Evolutionary conservation across 1,284 basidiomycete species (phyloP), one percentile per base, ranked within the genome.

Genomic region (Apiotrichum veenhuisii): DNA sequence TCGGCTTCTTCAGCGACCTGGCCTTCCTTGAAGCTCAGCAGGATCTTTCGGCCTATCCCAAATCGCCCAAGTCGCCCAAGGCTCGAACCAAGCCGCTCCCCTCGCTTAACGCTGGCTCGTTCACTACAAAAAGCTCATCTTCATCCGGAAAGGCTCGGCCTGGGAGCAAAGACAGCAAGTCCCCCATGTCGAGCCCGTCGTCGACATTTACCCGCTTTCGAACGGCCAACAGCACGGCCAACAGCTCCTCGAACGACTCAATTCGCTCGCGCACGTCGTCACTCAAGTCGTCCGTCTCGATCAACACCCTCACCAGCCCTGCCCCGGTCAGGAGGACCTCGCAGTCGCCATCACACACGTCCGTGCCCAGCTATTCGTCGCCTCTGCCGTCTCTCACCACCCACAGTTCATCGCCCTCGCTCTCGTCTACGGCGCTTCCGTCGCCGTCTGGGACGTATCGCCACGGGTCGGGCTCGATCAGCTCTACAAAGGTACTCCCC

Each of bases 21-120:
- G 46, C 46, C 7, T 48, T 48, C 46, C 33, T 48, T 12, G 46
- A 48, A 22, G 44, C 26, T 9, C 44, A 46, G 27, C 30, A 48
- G 12, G 22, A 34, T 14, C 30, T 48, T 7, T 17, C 14, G 20
- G 33, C 20, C 3, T 7, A 41, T 15, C 15, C 37, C 18, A 46
- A 46, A 17, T 34, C 45, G 46, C 33, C 46, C 22, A 48, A 48
- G 33, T 5, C 10, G 5, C 8, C 18, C n/a, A 22, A 18, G n/a
- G 14, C 7, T 4, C 1, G 8, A 20, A 18, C n/a, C n/a, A 41
- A 14, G 18, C 30, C 30, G 12, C 30, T 12, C 30, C 7, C 30
- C 7, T 30, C 30, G 7, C 5, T 30, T 5, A 30, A 30, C 7
- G 12, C 7, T 30, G 30, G 30, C 30, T 30, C 30, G 7, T 12